These are phyloP conservation scores for Coffea eugenioides DNA, from an alignment of 257 asterid species.

Conservation along the genomic window DNA sequence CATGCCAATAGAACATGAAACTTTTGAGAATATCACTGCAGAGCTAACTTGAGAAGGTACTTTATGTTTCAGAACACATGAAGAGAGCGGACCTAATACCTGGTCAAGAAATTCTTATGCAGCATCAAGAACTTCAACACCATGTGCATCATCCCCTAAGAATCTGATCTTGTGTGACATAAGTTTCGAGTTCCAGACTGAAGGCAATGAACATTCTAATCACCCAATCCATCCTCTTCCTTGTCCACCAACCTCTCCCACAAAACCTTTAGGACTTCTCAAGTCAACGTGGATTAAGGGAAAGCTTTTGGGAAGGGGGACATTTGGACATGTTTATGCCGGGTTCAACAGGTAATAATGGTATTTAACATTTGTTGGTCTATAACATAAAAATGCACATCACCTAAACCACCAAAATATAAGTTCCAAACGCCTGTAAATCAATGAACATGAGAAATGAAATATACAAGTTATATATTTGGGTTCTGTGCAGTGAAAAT, in stretches of 20 bases:
- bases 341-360: slow-evolving; percentile 53
- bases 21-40: not conserved
- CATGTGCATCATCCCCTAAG: not conserved
- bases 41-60: not conserved
- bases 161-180: not conserved
- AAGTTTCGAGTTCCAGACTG: slow-evolving; percentile 13
- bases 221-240: slow-evolving; percentile 25
- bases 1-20: not conserved
- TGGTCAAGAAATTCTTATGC: slow-evolving; percentile 2
- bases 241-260: slow-evolving; percentile 21
- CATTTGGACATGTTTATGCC: slow-evolving; percentile 66
- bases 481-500: slow-evolving; percentile 43
- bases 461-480: not conserved
- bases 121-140: slow-evolving; percentile 10
- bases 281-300: slow-evolving; percentile 57
- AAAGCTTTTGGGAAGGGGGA: slow-evolving; percentile 60
- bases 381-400: not conserved
- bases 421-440: not conserved
- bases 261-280: slow-evolving; percentile 1
- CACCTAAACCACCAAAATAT: not conserved
- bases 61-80: not conserved
- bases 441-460: not conserved
- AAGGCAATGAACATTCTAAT: slow-evolving; percentile 3
- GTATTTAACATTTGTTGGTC: not conserved
- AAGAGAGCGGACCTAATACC: not conserved